Evolutionary conservation across 2,329 filamentous ascomycete genomes (phyloP).

Genomic region (Venturia pyrina): DNA sequence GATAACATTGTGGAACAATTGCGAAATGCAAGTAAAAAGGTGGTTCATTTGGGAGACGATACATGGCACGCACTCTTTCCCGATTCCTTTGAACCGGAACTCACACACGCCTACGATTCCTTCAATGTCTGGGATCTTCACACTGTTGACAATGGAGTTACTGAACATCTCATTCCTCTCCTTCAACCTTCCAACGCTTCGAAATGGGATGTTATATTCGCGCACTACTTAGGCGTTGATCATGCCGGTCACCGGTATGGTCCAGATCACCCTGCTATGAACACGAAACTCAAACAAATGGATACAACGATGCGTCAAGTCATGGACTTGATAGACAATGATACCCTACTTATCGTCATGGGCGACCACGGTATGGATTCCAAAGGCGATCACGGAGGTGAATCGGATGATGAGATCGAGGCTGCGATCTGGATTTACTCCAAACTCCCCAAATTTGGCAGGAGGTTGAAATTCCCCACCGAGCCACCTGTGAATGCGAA

Average conservation of each 20-base stretch:
- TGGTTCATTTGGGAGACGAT: slow-evolving; percentile 95
- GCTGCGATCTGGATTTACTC: slow-evolving; percentile 98
- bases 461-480: slow-evolving; percentile 50
- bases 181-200: slow-evolving; percentile 53
- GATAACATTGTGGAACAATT: slow-evolving; percentile 65
- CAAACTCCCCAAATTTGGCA: slow-evolving; percentile 73
- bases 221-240: slow-evolving; percentile 89
- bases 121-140: slow-evolving; percentile 98
- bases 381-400: slow-evolving; percentile 96
- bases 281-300: slow-evolving; percentile 85
- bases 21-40: slow-evolving; percentile 55
- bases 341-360: slow-evolving; percentile 88
- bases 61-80: slow-evolving; percentile 94
- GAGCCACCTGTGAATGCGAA: slow-evolving; percentile 63
- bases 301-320: slow-evolving; percentile 66
- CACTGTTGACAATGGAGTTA: slow-evolving; percentile 91
- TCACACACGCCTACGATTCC: slow-evolving; percentile 86
- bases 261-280: slow-evolving; percentile 86
- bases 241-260: slow-evolving; percentile 96
- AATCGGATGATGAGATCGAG: slow-evolving; percentile 92
- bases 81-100: slow-evolving; percentile 77
- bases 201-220: slow-evolving; percentile 90
- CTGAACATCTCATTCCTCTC: slow-evolving; percentile 80
- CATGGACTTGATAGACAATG: slow-evolving; percentile 63
- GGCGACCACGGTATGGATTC: slow-evolving; percentile 98